These are phyloP conservation scores for Lonicera japonica DNA, from an alignment of 129 eudicot species.

Conservation along the genomic window DNA sequence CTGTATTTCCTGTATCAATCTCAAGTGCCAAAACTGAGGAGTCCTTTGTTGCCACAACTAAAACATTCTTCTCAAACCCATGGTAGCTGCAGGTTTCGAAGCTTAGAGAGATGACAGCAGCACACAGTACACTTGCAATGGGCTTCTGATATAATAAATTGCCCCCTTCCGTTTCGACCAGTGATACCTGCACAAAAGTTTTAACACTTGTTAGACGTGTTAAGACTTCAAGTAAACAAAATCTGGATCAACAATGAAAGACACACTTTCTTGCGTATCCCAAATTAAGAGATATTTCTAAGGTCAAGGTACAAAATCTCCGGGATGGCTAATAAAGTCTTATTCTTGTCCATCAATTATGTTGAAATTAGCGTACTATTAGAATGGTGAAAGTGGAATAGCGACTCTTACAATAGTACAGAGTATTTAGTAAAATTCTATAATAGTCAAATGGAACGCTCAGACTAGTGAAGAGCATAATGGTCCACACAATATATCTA, in stretches of 20 bases:
- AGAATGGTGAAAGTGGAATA: too few species aligned
- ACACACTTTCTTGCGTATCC: too few species aligned
- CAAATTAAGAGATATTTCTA: too few species aligned
- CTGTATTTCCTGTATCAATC: constrained; percentile 71
- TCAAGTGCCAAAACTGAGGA: constrained; percentile 83
- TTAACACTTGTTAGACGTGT: not conserved
- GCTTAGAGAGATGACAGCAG: constrained; percentile 68
- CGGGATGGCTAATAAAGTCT: too few species aligned
- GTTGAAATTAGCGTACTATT: too few species aligned
- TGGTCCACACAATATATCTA: too few species aligned
- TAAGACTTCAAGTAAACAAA: not conserved
- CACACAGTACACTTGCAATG: constrained; percentile 64
- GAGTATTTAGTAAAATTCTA: too few species aligned
- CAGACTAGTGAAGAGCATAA: too few species aligned
- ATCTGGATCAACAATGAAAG: not conserved
- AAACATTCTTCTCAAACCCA: constrained; percentile 76
- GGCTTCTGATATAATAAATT: constrained; percentile 54
- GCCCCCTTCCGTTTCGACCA: constrained; percentile 60
- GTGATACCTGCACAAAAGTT: constrained; percentile 46
- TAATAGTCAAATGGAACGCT: too few species aligned
- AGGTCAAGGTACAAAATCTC: too few species aligned
- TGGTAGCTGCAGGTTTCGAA: constrained; percentile 69
- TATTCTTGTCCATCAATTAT: too few species aligned
- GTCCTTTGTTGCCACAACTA: constrained; percentile 70
- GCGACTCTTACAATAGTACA: too few species aligned